These are phyloP conservation scores for Miscanthus lutarioriparius DNA, from an alignment of 176 grass and related monocot species.

Conservation along the genomic window DNA sequence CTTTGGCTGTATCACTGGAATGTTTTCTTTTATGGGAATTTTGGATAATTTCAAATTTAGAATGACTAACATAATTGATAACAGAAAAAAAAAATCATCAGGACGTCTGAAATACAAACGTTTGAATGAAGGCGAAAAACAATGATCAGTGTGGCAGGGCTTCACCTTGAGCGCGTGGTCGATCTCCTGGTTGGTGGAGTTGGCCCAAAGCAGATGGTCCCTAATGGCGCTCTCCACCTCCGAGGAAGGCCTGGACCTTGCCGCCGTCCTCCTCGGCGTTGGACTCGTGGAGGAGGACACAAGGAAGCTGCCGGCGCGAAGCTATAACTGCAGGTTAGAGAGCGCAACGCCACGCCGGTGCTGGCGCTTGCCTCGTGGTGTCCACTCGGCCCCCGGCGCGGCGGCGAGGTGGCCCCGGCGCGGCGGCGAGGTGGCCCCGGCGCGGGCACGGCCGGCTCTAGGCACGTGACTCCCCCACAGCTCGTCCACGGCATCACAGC, in stretches of 20 bases:
- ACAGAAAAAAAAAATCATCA: too few species aligned
- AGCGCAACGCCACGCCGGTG: background rate
- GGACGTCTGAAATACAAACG: too few species aligned
- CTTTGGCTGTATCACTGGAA: too few species aligned
- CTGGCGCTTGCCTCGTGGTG: background rate
- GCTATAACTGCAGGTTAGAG: background rate
- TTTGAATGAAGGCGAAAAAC: background rate
- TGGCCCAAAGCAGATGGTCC: constrained; percentile 70
- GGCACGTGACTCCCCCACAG: too few species aligned
- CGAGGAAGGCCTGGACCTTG: constrained; percentile 74
- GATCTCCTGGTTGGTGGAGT: constrained; percentile 69
- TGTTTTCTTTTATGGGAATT: too few species aligned
- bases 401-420: too few species aligned
- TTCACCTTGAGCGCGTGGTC: constrained; percentile 86
- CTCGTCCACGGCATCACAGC: too few species aligned
- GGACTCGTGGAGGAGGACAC: constrained; percentile 49
- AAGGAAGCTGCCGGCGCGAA: constrained; percentile 60
- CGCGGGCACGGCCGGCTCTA: too few species aligned
- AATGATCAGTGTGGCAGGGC: background rate
- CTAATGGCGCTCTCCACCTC: constrained; percentile 67
- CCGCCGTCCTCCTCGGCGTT: constrained; percentile 55
- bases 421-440: too few species aligned
- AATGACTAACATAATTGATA: too few species aligned
- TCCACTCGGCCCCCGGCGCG: background rate
- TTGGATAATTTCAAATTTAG: too few species aligned